These are phyloP conservation scores for Pythium coloratum DNA, from an alignment of 352 stramenopile genomes.

Conservation along the genomic window DNA sequence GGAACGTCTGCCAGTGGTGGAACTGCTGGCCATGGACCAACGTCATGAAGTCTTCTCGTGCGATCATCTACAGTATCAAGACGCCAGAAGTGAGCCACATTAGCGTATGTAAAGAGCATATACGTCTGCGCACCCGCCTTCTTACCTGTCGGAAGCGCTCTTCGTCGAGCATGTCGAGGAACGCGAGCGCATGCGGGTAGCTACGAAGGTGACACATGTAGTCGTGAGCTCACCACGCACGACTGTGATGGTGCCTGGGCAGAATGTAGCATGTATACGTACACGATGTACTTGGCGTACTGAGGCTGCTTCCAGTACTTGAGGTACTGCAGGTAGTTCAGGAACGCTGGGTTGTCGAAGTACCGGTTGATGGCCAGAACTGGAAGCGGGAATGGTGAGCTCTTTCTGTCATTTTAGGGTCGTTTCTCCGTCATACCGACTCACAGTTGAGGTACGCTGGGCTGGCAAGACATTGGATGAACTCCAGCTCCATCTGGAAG, in stretches of 20 bases:
- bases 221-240: background rate
- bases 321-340: slow-evolving; percentile 91
- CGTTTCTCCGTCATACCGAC: slow-evolving; percentile 13
- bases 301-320: slow-evolving; percentile 93
- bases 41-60: slow-evolving; percentile 85
- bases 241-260: too few species aligned
- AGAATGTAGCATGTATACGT: slow-evolving; percentile 20
- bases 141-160: slow-evolving; percentile 78
- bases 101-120: background rate
- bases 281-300: slow-evolving; percentile 91
- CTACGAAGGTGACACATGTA: slow-evolving; percentile 25
- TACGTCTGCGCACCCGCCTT: background rate
- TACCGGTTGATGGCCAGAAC: slow-evolving; percentile 90
- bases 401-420: background rate
- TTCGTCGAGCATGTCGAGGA: slow-evolving; percentile 88
- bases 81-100: background rate
- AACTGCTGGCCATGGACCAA: slow-evolving; percentile 88
- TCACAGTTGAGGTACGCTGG: slow-evolving; percentile 89
- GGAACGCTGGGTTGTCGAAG: slow-evolving; percentile 89
- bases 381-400: slow-evolving; percentile 20
- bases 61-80: slow-evolving; percentile 60
- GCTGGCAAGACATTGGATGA: slow-evolving; percentile 90
- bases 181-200: slow-evolving; percentile 85
- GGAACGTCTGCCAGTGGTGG: slow-evolving; percentile 89
- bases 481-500: slow-evolving; percentile 93